These are phyloP conservation scores for Malus fusca DNA, from an alignment of 306 rosid species.

Conservation along the genomic window DNA sequence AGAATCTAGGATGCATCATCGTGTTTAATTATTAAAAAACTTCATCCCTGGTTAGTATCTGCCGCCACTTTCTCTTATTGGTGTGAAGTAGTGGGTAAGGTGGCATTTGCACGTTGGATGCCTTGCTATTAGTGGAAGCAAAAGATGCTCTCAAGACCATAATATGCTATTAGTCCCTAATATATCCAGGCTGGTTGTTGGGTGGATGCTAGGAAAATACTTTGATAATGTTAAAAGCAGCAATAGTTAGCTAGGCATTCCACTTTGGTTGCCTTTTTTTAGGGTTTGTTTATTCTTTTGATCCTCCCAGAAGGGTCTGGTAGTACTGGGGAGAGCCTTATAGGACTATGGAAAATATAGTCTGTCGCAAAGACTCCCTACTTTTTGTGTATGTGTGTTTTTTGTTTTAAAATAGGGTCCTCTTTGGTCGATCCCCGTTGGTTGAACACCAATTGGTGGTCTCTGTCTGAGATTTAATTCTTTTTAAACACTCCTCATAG, in stretches of 20 bases:
- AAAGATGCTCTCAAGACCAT: constrained; percentile 3
- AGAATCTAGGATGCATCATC: neutral
- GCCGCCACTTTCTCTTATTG: constrained; percentile 16
- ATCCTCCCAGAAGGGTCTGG: constrained; percentile 19
- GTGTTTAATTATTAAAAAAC: neutral
- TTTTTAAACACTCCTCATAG: neutral
- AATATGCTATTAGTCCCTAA: neutral
- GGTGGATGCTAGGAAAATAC: constrained; percentile 4
- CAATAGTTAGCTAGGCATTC: constrained; percentile 12
- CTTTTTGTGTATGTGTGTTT: constrained; percentile 11
- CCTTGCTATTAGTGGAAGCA: constrained; percentile 37
- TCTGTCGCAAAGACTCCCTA: constrained; percentile 13
- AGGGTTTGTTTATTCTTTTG: neutral
- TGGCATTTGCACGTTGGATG: constrained; percentile 14
- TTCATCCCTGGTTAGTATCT: neutral
- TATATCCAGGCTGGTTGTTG: constrained; percentile 4
- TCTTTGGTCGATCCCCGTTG: constrained; percentile 21
- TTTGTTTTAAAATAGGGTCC: constrained; percentile 7
- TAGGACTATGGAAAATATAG: neutral
- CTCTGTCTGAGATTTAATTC: constrained; percentile 16
- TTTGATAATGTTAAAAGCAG: constrained; percentile 3
- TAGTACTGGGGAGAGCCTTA: neutral
- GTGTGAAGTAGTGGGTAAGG: constrained; percentile 16
- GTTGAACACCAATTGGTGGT: constrained; percentile 22
- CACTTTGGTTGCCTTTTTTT: constrained; percentile 18